A percentile compares a stretch with the other conserved stretches of the same genome.
Conservation (phyloP, 495 filamentous ascomycete species). For the Articulospora tetracladia region DNA sequence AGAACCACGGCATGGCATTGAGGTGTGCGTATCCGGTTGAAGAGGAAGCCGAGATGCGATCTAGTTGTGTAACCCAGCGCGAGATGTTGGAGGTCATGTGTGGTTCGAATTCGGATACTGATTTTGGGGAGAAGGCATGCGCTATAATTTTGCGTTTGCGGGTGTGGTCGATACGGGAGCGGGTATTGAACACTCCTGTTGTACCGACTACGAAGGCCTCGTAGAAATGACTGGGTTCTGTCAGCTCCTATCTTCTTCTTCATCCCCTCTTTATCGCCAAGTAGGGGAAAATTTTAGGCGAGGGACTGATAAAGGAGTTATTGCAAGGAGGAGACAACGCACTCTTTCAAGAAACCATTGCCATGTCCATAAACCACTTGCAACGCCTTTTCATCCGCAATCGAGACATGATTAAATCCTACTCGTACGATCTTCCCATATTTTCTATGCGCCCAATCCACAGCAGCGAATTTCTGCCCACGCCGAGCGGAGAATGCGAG, state of each 20-base stretch:
- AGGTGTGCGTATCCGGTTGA: conserved; percentile 46
- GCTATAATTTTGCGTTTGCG: conserved; percentile 84
- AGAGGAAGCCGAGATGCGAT: conserved; percentile 41
- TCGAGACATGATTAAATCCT: conserved; percentile 31
- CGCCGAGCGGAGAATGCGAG: conserved; percentile 39
- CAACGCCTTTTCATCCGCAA: conserved; percentile 36
- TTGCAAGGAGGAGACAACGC: conserved; percentile 9
- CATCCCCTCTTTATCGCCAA: too few relatives aligned
- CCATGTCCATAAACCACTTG: conserved; percentile 65
- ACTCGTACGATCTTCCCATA: conserved; percentile 31
- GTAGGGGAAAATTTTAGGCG: neutral
- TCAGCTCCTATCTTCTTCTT: too few relatives aligned
- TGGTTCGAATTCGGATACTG: conserved; percentile 77
- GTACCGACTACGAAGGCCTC: conserved; percentile 84
- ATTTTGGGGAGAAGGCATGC: conserved; percentile 80
- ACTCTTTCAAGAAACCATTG: conserved; percentile 70
- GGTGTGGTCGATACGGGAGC: conserved; percentile 76
- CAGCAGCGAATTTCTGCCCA: conserved; percentile 53
- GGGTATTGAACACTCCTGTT: conserved; percentile 76
- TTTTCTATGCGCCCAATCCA: conserved; percentile 35
- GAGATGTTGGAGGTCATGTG: conserved; percentile 78
- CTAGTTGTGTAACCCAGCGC: conserved; percentile 66
- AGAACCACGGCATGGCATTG: conserved; percentile 86
- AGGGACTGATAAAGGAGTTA: neutral
- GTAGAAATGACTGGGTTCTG: conserved; percentile 54